These are phyloP conservation scores for Platismatia glauca DNA, from an alignment of 495 filamentous ascomycete genomes.

Conservation along the genomic window DNA sequence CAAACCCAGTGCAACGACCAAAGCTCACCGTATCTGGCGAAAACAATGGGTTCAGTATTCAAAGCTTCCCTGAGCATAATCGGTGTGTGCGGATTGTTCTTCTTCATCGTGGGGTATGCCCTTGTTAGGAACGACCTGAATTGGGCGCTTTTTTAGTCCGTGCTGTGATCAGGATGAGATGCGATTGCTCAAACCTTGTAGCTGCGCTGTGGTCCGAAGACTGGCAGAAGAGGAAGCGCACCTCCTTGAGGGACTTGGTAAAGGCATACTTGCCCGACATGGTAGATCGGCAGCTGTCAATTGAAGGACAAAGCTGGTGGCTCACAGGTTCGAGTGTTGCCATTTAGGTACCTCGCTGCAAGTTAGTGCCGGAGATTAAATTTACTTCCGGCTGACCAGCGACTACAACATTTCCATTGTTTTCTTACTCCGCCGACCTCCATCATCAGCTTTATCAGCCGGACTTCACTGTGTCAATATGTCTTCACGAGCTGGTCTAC, in stretches of 20 bases:
- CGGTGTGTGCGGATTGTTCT: conserved; percentile 89
- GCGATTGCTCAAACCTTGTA: conserved; percentile 50
- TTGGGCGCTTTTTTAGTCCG: neutral
- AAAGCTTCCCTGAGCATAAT: conserved; percentile 90
- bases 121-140: conserved; percentile 76
- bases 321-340: neutral
- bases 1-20: neutral
- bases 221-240: conserved; percentile 96
- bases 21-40: conserved; percentile 79
- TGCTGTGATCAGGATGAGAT: neutral
- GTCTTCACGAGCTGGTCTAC: conserved; percentile 42
- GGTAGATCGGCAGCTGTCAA: conserved; percentile 20
- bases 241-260: conserved; percentile 77
- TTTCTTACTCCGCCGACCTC: neutral
- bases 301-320: neutral
- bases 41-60: conserved; percentile 73
- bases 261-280: conserved; percentile 96
- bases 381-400: neutral
- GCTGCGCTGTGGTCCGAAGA: conserved; percentile 78
- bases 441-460: neutral
- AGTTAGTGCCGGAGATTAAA: neutral
- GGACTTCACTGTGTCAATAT: conserved; percentile 12
- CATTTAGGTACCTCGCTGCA: neutral
- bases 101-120: conserved; percentile 98
- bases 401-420: neutral